Evolutionary conservation across 108 stramenopile genomes (phyloP), one percentile per base, ranked within the genome.

Genomic region (Asterionellopsis glacialis): DNA sequence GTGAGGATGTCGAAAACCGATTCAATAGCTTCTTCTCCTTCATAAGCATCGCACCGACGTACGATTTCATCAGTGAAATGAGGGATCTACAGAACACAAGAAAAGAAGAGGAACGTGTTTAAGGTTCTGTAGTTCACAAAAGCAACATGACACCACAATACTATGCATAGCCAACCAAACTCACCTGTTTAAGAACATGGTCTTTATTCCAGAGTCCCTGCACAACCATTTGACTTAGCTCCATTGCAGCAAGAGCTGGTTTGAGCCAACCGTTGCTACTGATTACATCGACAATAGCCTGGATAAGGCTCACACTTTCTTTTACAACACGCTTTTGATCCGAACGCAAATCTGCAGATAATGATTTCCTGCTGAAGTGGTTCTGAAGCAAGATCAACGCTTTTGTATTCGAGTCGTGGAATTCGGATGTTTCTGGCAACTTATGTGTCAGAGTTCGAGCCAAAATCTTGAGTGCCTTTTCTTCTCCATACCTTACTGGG

Each of bases 201-300:
- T 98, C 99, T 58, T 84, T 90, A 61, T 87, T 95, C 97, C 97
- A 98, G 14, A 95, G 73, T 25, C 95, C 98, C 68, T 98, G 98
- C 18, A 98, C 95, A 55, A 99, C 81, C 96, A 96, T 97, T 65
- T 98, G 98, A 49, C 92, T 92, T 11, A 99, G 72, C 71, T 99
- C 98, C 99, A 99, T 98, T 13, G 97, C 96, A 48, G 91, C 96
- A 24, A 99, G 75, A 13, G 98, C 97, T 22, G 98, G 97, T 69
- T 93, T 95, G 44, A 98, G 79, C 96, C 97, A 97, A 6, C 97
- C 93, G 64, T 95, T 94, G 67, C 94, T 95, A 41, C 95, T 93
- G 42, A 98, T 91, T 3, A 99, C 97, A 68, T 99, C 99, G 54
- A 99, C 99, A 47, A 97, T 82, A 15, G 98, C 94, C 63, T 90